Percentiles rank a stretch among this genome's conserved stretches.
Conservation (phyloP, 106 monocot species). For the Dendrobium chrysotoxum region DNA sequence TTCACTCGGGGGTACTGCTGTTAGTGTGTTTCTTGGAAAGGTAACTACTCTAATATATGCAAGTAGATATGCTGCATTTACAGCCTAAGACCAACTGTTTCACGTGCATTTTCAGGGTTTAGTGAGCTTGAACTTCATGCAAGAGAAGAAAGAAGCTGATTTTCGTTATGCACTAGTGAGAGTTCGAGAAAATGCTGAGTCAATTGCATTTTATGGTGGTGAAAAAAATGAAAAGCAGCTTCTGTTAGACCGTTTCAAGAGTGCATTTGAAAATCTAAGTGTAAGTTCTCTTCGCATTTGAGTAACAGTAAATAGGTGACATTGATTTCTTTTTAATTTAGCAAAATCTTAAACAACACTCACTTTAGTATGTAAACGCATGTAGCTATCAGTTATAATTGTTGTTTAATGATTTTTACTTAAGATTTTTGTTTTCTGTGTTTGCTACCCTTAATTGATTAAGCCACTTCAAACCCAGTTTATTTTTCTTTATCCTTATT, state of each 20-base stretch:
- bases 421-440: neutral
- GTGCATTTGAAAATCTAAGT: slow-evolving; percentile 63
- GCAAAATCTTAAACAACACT: neutral
- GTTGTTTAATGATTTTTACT: neutral
- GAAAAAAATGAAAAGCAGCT: slow-evolving; percentile 87
- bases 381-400: neutral
- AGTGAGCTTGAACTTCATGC: slow-evolving; percentile 92
- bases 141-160: slow-evolving; percentile 99
- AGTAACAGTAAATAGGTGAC: neutral
- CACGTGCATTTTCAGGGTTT: slow-evolving; percentile 48
- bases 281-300: slow-evolving; percentile 27
- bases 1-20: slow-evolving; percentile 85
- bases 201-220: slow-evolving; percentile 98
- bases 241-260: slow-evolving; percentile 44
- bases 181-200: slow-evolving; percentile 98
- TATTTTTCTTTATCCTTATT: no score
- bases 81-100: neutral
- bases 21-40: slow-evolving; percentile 93
- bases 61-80: neutral
- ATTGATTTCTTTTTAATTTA: neutral
- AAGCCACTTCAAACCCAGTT: no score
- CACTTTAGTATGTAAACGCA: neutral
- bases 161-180: slow-evolving; percentile 94
- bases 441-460: neutral
- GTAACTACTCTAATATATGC: slow-evolving; percentile 26